Evolutionary conservation across 257 asterid genomes (phyloP), one percentile per base, ranked within the genome.

Genomic region (Plectranthus barbatus): DNA sequence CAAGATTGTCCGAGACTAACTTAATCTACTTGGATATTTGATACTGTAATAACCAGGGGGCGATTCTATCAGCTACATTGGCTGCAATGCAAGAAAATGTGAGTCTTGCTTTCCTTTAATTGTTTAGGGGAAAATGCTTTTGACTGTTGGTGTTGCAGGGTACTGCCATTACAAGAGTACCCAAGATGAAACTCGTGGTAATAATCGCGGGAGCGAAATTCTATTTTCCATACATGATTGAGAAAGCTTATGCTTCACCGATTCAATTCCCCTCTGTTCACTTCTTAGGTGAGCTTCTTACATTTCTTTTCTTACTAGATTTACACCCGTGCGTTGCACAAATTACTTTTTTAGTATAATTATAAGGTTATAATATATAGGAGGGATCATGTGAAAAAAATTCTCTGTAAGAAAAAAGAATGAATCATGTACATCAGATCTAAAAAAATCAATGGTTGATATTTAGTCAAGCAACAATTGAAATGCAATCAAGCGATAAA

Each of bases 171-270:
- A 81, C 86, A 1, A 84, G 74, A 72, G 89, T 82, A 11, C 89
- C 94, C 1, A 88, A 83, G 77, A 75, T 88, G 33, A 81, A 80
- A 72, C 64, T 77, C 17, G 57, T 92, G 64, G 77, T 86, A 6
- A 88, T 91, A 74, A 85, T 92, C 39, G 88, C 91, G 33, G 98
- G 98, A 17, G 97, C 97, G n/a, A 86, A 79, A 60, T 71, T 92
- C 31, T 78, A 62, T 75, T 71, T 80, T 55, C 60, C 52, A 57
- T 76, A 84, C 0, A 57, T 89, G 17, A 75, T 57, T 40, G 87
- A 84, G 48, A 81, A 83, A 48, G 98, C 95, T 54, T 91, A 77
- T 77, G 76, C 93, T 4, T 74, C 90, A 13, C 72, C 73, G 20
- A 74, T 80, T 69, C 77, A 63, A 21, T 77, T 86, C 80, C 89